phyloP scores from a whole-genome alignment of 805 yeast species.

The Wickerhamomyces silvicola region DNA sequence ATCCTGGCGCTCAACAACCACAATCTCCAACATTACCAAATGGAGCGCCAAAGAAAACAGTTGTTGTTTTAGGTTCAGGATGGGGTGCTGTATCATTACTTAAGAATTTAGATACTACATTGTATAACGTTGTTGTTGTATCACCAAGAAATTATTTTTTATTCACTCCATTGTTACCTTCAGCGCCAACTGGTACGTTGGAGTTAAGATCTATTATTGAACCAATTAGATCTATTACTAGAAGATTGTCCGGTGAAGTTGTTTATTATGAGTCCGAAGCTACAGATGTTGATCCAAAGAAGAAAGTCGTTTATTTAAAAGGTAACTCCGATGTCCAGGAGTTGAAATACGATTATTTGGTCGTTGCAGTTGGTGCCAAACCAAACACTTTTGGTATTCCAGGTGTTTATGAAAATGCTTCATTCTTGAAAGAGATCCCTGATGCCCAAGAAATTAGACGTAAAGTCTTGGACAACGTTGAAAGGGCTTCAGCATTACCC shows the following conservation, averaged over 20 bases:
- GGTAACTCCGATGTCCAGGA: constrained; percentile 40
- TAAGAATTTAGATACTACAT: constrained; percentile 77
- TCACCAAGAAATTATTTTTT: constrained; percentile 94
- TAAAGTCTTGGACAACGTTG: constrained; percentile 80
- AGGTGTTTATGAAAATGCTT: constrained; percentile 85
- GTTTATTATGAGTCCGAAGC: constrained; percentile 88
- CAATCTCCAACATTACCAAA: constrained; percentile 49
- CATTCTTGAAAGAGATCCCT: constrained; percentile 82
- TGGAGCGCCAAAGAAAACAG: constrained; percentile 35
- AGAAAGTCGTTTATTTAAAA: constrained; percentile 57
- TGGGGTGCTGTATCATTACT: constrained; percentile 91
- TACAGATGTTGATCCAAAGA: constrained; percentile 67
- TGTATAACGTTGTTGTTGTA: constrained; percentile 82
- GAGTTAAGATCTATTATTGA: constrained; percentile 89
- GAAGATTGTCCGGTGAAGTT: constrained; percentile 73
- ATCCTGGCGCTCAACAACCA: constrained; percentile 54
- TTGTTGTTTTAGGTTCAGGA: constrained; percentile 80
- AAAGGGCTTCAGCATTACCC: constrained; percentile 79
- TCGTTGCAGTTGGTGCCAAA: constrained; percentile 91
- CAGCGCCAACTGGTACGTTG: constrained; percentile 90
- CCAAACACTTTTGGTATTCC: constrained; percentile 93
- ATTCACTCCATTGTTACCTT: constrained; percentile 93
- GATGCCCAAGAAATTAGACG: constrained; percentile 82
- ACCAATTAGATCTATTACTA: constrained; percentile 82
- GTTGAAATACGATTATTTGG: constrained; percentile 71